Evolutionary conservation across 176 grass and related monocot genomes (phyloP).

Genomic region (Zoysia pacifica): DNA sequence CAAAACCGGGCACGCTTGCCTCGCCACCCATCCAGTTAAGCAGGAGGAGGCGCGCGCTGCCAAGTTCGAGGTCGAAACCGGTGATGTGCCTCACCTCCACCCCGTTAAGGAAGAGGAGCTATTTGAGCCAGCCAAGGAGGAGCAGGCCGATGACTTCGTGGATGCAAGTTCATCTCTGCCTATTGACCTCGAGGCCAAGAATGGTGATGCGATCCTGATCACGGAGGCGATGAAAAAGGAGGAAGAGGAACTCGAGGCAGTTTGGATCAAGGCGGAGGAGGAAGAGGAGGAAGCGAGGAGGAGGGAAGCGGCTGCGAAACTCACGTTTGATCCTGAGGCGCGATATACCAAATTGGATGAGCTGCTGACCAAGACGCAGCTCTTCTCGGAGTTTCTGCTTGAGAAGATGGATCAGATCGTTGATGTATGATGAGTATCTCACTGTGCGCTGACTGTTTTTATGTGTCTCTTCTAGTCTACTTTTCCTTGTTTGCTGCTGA

Average conservation of each 20-base stretch:
- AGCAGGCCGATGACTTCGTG: neutral
- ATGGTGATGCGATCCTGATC: slow-evolving; percentile 61
- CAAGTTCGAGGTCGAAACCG: neutral
- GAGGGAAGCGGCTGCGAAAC: slow-evolving; percentile 34
- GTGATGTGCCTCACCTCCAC: neutral
- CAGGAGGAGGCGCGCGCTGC: neutral
- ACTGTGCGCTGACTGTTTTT: neutral
- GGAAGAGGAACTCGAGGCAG: slow-evolving; percentile 62
- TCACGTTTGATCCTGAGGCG: slow-evolving; percentile 46
- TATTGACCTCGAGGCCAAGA: slow-evolving; percentile 68
- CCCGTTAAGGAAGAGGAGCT: slow-evolving; percentile 38
- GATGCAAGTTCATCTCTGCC: slow-evolving; percentile 34
- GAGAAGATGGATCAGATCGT: slow-evolving; percentile 94
- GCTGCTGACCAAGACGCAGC: slow-evolving; percentile 79
- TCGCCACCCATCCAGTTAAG: slow-evolving; percentile 8
- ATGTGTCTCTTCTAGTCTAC: neutral
- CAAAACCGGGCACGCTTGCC: neutral
- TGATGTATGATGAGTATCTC: slow-evolving; percentile 38
- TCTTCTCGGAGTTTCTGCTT: slow-evolving; percentile 86
- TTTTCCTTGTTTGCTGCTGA: neutral
- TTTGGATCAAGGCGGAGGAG: slow-evolving; percentile 54
- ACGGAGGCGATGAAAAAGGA: slow-evolving; percentile 72
- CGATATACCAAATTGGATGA: slow-evolving; percentile 82
- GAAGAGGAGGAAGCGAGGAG: slow-evolving; percentile 51
- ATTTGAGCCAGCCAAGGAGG: slow-evolving; percentile 28